A percentile compares a stretch with the other conserved stretches of the same genome.
Conservation (phyloP, 495 filamentous ascomycete species). For the Aspergillus homomorphus region DNA sequence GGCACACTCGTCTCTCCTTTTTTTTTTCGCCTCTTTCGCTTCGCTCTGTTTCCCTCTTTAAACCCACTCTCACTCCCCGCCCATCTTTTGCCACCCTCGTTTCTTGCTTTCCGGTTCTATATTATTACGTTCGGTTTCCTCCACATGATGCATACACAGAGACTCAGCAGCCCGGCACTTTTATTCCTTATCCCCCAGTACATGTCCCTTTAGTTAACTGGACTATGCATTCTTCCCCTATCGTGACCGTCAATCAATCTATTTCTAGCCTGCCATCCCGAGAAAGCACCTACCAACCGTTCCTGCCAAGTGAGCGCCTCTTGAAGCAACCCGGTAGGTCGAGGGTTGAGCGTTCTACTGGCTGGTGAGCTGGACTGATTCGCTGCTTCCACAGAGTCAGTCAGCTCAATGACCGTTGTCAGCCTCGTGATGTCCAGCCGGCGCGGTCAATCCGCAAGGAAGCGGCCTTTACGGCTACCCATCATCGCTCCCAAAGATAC, state of each 20-base stretch:
- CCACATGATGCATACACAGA: background rate
- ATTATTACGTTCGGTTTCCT: background rate
- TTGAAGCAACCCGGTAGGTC: background rate
- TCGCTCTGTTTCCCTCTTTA: conserved; percentile 3
- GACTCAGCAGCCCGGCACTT: background rate
- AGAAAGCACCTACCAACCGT: background rate
- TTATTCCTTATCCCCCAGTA: background rate
- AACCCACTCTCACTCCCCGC: background rate
- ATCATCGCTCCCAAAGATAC: conserved; percentile 49
- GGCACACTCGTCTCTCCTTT: background rate
- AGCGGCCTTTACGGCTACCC: conserved; percentile 39
- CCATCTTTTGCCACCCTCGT: background rate
- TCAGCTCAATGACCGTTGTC: conserved; percentile 32
- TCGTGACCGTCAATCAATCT: background rate
- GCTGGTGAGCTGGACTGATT: background rate
- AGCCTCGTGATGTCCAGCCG: conserved; percentile 38
- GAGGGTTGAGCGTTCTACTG: background rate
- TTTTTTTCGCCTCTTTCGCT: conserved; percentile 12
- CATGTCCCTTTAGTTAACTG: background rate
- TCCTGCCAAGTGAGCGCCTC: background rate
- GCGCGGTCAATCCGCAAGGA: conserved; percentile 33
- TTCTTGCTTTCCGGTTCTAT: background rate
- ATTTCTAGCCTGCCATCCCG: background rate
- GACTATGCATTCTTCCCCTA: background rate
- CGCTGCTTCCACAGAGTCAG: background rate